Evolutionary conservation across 495 filamentous ascomycete genomes (phyloP), one percentile per base, ranked within the genome.

Genomic region (Hyaloscypha finlandica): DNA sequence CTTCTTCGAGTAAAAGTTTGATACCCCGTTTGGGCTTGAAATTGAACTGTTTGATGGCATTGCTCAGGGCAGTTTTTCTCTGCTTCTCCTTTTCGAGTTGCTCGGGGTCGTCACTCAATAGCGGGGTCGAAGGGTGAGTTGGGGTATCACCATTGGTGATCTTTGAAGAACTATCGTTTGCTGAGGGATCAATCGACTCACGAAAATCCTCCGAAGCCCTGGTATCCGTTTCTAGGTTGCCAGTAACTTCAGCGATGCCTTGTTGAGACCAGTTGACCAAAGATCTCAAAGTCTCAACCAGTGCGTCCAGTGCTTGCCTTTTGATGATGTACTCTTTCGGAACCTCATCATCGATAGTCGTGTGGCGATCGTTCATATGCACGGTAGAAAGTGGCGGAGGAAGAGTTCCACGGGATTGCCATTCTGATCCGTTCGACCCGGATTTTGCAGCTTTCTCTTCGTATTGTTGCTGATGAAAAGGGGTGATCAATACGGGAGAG

Each of bases 11-110:
- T 11, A 98, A 80, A 4, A 88, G 76, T 76, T 97, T 97, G 74
- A 99, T 86, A 12, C 95, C 95, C 39, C 91, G 88, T 75, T 98
- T 99, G 4, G 96, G 92, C 74, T 99, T 99, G 83, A 92, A 98
- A 74, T 99, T 99, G 81, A 99, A 99, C 65, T 92, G 91, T 51
- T 89, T 89, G 68, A 97, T 89, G 1, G 90, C 92, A 69, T 96
- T 94, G 51, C 87, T 89, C 64, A 97, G 80, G 4, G 94, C 94
- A 32, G 92, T 98, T 79, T 99, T 99, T 52, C 89, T 84, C 67
- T 92, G 91, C 80, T 97, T 98, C 60, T 91, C 92, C 75, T 89
- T 96, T 73, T 97, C 95, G 35, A 99, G 83, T 73, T 98, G 88
- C 53, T 84, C 90, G 2, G 93, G 93, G 69, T 99, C 96, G 73